phyloP scores from a whole-genome alignment of 2,329 filamentous ascomycete species.

The Claviceps sorghi region DNA sequence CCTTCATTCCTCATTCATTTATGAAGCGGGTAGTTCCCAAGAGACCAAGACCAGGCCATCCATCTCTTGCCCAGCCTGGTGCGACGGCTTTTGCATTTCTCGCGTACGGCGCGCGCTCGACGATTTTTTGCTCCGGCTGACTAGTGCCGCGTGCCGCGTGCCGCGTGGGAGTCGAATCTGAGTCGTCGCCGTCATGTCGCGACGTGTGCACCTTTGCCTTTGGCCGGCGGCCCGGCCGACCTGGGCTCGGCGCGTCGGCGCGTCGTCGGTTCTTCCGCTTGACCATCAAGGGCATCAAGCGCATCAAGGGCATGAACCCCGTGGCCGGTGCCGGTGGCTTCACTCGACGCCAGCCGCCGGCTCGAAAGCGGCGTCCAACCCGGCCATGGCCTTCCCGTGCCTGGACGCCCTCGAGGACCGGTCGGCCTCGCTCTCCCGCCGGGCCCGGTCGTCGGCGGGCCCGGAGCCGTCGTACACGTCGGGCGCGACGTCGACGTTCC shows the following conservation, averaged over 20 bases:
- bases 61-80: too few relatives aligned
- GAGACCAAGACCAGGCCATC: neutral
- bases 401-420: conserved; percentile 71
- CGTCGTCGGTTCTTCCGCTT: too few relatives aligned
- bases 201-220: conserved; percentile 4
- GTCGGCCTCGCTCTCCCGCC: conserved; percentile 48
- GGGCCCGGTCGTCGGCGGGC: conserved; percentile 48
- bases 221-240: conserved; percentile 1
- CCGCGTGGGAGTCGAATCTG: too few relatives aligned
- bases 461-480: conserved; percentile 91
- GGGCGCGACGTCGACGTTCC: conserved; percentile 67
- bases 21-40: too few relatives aligned
- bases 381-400: conserved; percentile 78
- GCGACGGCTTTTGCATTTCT: too few relatives aligned
- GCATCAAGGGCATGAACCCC: too few relatives aligned
- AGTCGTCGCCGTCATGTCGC: conserved; percentile 6
- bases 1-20: too few relatives aligned
- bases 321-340: neutral
- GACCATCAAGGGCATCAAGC: too few relatives aligned
- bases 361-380: conserved; percentile 48
- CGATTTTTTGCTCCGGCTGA: too few relatives aligned
- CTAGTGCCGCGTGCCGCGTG: too few relatives aligned
- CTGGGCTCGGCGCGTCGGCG: conserved; percentile 1
- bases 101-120: too few relatives aligned
- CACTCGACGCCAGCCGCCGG: conserved; percentile 10